A percentile compares a stretch with the other conserved stretches of the same genome.
These are phyloP conservation scores for Coemansia pectinata DNA, from an alignment of 192 early-diverging fungal species.

Conservation along the genomic window DNA sequence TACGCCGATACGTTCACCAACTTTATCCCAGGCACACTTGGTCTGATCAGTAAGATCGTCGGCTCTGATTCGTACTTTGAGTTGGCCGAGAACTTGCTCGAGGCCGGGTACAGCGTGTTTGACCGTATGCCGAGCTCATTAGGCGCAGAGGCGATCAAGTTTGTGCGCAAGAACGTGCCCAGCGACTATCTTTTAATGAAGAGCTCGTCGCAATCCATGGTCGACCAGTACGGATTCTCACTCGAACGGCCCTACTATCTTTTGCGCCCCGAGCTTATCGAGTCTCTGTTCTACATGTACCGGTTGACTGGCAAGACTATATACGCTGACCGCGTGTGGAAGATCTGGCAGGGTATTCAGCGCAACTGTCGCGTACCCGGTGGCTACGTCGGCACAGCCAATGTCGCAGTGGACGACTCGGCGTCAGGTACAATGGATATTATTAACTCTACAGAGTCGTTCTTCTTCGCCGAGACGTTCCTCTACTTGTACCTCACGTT, in stretches of 20 bases:
- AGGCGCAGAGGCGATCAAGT: constrained; percentile 44
- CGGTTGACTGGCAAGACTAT: constrained; percentile 65
- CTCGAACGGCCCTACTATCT: constrained; percentile 58
- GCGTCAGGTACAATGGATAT: constrained; percentile 30
- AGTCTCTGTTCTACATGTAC: constrained; percentile 73
- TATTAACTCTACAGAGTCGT: constrained; percentile 60
- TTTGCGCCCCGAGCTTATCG: constrained; percentile 77
- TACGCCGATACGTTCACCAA: constrained; percentile 49
- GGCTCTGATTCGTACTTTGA: constrained; percentile 45
- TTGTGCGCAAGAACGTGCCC: constrained; percentile 47
- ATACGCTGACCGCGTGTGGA: constrained; percentile 72
- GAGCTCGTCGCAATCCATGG: constrained; percentile 5
- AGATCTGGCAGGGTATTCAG: constrained; percentile 67
- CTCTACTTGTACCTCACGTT: constrained; percentile 92
- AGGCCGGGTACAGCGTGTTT: constrained; percentile 44
- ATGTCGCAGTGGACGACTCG: constrained; percentile 36
- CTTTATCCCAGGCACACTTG: constrained; percentile 53
- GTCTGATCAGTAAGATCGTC: constrained; percentile 41
- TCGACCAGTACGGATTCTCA: constrained; percentile 31
- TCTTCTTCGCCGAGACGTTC: constrained; percentile 92
- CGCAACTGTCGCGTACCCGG: constrained; percentile 65
- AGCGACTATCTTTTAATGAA: constrained; percentile 29
- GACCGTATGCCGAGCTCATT: constrained; percentile 42
- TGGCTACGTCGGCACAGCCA: constrained; percentile 64
- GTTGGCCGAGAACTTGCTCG: constrained; percentile 36